Conservation (phyloP, 495 filamentous ascomycete genomes). For the Chlorociboria aeruginascens region DNA sequence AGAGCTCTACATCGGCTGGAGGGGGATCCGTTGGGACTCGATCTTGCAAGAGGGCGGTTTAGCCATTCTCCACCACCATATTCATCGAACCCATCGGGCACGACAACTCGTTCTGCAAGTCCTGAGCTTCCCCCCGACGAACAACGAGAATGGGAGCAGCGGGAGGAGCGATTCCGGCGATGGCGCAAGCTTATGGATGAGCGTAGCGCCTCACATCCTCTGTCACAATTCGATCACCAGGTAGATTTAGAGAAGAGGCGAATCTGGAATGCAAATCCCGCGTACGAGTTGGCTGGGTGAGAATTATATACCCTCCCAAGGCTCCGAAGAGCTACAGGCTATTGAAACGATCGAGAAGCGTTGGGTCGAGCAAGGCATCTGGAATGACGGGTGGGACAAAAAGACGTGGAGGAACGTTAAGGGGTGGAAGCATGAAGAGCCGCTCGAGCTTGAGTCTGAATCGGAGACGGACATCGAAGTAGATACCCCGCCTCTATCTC, state of each 20-base stretch:
- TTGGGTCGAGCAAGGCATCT: conserved; percentile 23
- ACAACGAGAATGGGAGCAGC: conserved; percentile 1
- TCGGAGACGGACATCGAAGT: conserved; percentile 5
- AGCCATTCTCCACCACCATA: conserved; percentile 8
- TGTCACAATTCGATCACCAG: not conserved
- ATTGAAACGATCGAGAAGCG: conserved; percentile 8
- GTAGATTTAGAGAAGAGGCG: conserved; percentile 4
- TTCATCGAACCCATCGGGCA: conserved; percentile 6
- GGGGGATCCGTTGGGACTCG: conserved; percentile 3
- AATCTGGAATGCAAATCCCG: conserved; percentile 1
- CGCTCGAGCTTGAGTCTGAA: conserved; percentile 3
- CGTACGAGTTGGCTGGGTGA: not conserved
- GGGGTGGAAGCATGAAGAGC: conserved; percentile 6
- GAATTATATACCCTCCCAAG: not conserved
- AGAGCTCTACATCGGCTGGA: conserved; percentile 4
- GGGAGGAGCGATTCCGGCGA: not conserved
- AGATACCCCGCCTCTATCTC: conserved; percentile 1
- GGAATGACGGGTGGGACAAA: conserved; percentile 6
- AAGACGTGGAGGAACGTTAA: not conserved
- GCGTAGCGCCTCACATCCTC: not conserved
- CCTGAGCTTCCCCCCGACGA: conserved; percentile 8
- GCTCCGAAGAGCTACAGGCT: not conserved
- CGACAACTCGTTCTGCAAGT: conserved; percentile 8
- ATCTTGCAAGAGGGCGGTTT: conserved; percentile 8
- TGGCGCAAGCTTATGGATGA: not conserved